Conservation (phyloP, 2,329 filamentous ascomycete species). For the Dothideomycetidae sp. region DNA sequence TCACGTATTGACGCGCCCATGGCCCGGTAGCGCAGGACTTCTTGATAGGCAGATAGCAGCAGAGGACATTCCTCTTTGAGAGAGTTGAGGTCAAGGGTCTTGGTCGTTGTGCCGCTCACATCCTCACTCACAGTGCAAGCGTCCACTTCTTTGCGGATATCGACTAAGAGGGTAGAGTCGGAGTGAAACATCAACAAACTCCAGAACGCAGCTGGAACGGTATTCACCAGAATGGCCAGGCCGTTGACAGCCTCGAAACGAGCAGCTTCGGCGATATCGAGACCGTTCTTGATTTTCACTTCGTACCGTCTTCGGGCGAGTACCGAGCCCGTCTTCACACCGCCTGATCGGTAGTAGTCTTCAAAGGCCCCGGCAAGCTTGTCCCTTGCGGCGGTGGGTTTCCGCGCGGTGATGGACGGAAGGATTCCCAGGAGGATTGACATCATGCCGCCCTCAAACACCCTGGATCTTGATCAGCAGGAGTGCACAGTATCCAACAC, state of each 20-base stretch:
- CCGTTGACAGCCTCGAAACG: slow-evolving; percentile 19
- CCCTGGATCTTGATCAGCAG: neutral
- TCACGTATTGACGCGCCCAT: slow-evolving; percentile 27
- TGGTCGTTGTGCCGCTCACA: slow-evolving; percentile 10
- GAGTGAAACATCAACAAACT: slow-evolving; percentile 30
- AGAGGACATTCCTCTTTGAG: slow-evolving; percentile 30
- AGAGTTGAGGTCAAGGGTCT: slow-evolving; percentile 24
- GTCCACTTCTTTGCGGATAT: slow-evolving; percentile 29
- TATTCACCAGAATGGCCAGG: slow-evolving; percentile 26
- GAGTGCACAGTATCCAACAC: no score
- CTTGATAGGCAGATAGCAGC: slow-evolving; percentile 32
- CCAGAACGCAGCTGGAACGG: slow-evolving; percentile 33
- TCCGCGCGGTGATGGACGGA: slow-evolving; percentile 26
- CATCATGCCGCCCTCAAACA: neutral
- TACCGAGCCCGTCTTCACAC: slow-evolving; percentile 15
- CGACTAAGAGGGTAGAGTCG: slow-evolving; percentile 24
- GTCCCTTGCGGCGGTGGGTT: slow-evolving; percentile 25
- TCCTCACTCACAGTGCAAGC: neutral
- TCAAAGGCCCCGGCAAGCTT: slow-evolving; percentile 17
- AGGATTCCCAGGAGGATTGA: slow-evolving; percentile 14
- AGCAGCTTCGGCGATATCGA: slow-evolving; percentile 15
- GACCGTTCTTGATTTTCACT: slow-evolving; percentile 9
- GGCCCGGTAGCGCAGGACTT: slow-evolving; percentile 31
- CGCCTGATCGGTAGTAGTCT: slow-evolving; percentile 18
- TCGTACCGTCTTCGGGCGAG: slow-evolving; percentile 18